A percentile compares a stretch with the other conserved stretches of the same genome.
Conservation (phyloP, 2,329 filamentous ascomycete species). For the Chaetomiaceae sp. region DNA sequence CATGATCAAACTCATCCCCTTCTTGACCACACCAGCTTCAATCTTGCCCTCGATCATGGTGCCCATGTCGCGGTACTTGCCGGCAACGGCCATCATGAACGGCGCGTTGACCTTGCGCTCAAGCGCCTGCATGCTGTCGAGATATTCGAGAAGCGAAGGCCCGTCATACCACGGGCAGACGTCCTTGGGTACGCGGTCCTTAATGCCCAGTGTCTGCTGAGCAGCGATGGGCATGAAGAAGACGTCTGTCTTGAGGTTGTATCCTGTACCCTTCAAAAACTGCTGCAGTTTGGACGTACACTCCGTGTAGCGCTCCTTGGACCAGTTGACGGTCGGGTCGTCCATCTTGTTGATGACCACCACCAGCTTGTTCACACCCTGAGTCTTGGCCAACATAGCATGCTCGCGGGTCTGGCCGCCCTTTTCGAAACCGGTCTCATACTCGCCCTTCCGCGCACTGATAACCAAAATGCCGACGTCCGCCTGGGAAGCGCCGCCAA, state of each 20-base stretch:
- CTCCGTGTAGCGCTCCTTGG: slow-evolving; percentile 85
- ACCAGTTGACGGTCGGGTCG: slow-evolving; percentile 94
- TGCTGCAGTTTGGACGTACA: slow-evolving; percentile 82
- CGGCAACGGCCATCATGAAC: slow-evolving; percentile 99
- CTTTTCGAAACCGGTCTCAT: slow-evolving; percentile 95
- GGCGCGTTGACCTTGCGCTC: slow-evolving; percentile 96
- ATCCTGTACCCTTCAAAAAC: slow-evolving; percentile 89
- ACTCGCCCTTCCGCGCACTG: slow-evolving; percentile 94
- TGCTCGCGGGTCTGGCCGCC: slow-evolving; percentile 97
- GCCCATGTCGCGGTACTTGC: slow-evolving; percentile 96
- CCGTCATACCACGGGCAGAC: slow-evolving; percentile 80
- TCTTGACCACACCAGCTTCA: slow-evolving; percentile 78
- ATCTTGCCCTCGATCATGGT: slow-evolving; percentile 98
- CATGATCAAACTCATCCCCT: slow-evolving; percentile 79
- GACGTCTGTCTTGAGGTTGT: slow-evolving; percentile 90
- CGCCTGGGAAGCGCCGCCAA: slow-evolving; percentile 88
- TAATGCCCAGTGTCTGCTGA: slow-evolving; percentile 80
- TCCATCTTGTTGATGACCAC: slow-evolving; percentile 99
- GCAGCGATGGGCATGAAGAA: slow-evolving; percentile 96
- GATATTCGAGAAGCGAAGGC: slow-evolving; percentile 87
- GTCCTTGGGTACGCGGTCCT: slow-evolving; percentile 75
- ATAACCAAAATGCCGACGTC: slow-evolving; percentile 95
- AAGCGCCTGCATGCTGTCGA: slow-evolving; percentile 87
- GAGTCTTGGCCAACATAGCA: slow-evolving; percentile 95
- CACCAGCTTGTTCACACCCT: slow-evolving; percentile 94